Base-by-base conservation (phyloP, 83 land plant species). In the Picea mariana region DNA sequence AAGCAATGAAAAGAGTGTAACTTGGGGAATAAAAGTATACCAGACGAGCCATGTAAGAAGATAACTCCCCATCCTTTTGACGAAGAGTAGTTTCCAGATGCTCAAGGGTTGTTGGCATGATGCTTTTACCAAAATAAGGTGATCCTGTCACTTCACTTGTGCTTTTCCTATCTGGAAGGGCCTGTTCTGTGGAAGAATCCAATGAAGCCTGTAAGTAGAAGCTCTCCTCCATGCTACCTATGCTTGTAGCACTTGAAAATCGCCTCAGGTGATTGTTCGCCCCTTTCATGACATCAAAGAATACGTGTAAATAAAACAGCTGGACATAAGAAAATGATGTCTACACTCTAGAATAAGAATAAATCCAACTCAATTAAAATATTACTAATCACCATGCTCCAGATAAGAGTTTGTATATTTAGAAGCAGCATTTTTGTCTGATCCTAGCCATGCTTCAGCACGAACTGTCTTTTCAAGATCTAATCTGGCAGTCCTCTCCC, bases 51-150 rank as follows among this genome's bases (percentile, higher is more conserved):
- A 93, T 86, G 85, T 95, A 97, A 3, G 94, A 93, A 47, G 98
- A 87, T 66, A 97, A 85, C 81, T 97, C 99, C 38, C 99, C 99
- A 81, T 97, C 99, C 87, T 95, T 97, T 82, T 97, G 96, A 63
- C 98, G 89, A 23, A 97, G 91, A 12, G 87, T 85, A 52, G 93
- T 82, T 82, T 97, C 99, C 61, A 93, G 88, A 62, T 88, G 90
- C 75, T 88, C 90, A 62, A 80, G 60, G 11, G 93, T 85, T 80
- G 88, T 86, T 69, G 92, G 87, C 23, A 90, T 87, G 89, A 93
- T 86, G 86, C 95, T 87, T 80, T 89, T 95, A 82, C 90, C 82
- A 86, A 82, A 89, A 80, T 90, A 90, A 7, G 89, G 86, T 47
- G 91, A 83, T 77, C 91, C 80, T 27, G 84, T 82, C 26, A 80